These are phyloP conservation scores for Paspalum notatum DNA, from an alignment of 176 grass and related monocot genomes.

Conservation along the genomic window DNA sequence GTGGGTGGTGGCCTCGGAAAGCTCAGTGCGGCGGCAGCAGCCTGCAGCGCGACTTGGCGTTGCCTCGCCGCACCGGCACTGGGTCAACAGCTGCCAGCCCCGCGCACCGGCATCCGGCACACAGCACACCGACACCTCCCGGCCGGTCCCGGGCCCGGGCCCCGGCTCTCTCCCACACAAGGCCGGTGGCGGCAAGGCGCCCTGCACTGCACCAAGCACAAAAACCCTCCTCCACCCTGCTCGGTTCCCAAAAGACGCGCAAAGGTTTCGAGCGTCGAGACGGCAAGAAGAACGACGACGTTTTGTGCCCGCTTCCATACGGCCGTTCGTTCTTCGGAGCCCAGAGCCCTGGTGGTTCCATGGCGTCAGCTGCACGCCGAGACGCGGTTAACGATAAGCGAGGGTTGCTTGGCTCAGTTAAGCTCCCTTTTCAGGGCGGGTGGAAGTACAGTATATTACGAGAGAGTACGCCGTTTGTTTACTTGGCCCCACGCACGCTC, in stretches of 20 bases:
- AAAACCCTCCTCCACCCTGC: not conserved
- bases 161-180: not conserved
- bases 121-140: slow-evolving; percentile 28
- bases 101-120: not conserved
- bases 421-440: slow-evolving; percentile 4
- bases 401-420: not conserved
- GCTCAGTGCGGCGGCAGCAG: slow-evolving; percentile 11
- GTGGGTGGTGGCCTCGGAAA: slow-evolving; percentile 30
- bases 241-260: slow-evolving; percentile 23
- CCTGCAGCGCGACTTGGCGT: slow-evolving; percentile 28
- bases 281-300: slow-evolving; percentile 11
- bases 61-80: slow-evolving; percentile 54
- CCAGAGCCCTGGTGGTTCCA: not conserved
- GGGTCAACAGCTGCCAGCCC: not conserved
- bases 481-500: not conserved
- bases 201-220: slow-evolving; percentile 6
- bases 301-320: not conserved
- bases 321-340: not conserved
- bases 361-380: slow-evolving; percentile 42
- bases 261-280: slow-evolving; percentile 25
- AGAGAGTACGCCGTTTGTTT: not conserved
- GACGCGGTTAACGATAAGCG: slow-evolving; percentile 28
- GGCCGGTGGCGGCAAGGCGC: no score
- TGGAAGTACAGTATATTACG: not conserved
- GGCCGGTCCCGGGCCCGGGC: no score